Base-by-base conservation (phyloP, 2,329 filamentous ascomycete genomes). In the Fusarium sp. region DNA sequence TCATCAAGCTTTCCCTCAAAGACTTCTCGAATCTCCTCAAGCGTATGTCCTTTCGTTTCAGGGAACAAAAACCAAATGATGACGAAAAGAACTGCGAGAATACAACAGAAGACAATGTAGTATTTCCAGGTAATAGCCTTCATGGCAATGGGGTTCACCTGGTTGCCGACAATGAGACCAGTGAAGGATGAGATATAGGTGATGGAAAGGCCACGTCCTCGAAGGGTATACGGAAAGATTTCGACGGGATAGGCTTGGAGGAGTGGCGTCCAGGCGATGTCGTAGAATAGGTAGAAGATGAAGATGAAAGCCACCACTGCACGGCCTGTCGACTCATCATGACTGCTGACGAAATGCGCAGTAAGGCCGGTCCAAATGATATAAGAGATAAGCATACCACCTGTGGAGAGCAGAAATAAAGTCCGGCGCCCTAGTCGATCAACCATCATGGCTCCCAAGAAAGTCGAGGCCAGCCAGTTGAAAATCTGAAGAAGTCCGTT, bases 131-230 rank as follows among this genome's bases (percentile, higher is more conserved):
- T 75, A 15, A 85, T 81, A 0, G 69, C 76, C 2, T 77, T 68
- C 57, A 85, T 79, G 0, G 81, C 83, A 7, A 85, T 81, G 0
- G 84, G 84, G 52, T 84, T 84, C 31, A 83, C 80, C 45, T 83
- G 83, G 62, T 83, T 82, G 20, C 81, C 83, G 49, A 85, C 81
- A 12, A 76, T 80, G 24, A 80, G 63, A 7, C 63, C 66, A 0
- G 66, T 49, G 47, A 73, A 75, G 2, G 68, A 66, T 3, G 69
- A 62, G 26, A 78, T 42, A 24, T 76, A 73, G 59, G 74, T 75
- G 48, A 63, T 33, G 0, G 73, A 75, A 9, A 77, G 59, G 7
- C 75, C 76, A 22, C 71, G 71, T 14, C 71, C 60, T 31, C 76
- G 75, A 26, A 77, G 73, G 1, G 68, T 73, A 49, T 75, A 76